phyloP scores from a whole-genome alignment of 345 rosid species.

The Clausena lansium region DNA sequence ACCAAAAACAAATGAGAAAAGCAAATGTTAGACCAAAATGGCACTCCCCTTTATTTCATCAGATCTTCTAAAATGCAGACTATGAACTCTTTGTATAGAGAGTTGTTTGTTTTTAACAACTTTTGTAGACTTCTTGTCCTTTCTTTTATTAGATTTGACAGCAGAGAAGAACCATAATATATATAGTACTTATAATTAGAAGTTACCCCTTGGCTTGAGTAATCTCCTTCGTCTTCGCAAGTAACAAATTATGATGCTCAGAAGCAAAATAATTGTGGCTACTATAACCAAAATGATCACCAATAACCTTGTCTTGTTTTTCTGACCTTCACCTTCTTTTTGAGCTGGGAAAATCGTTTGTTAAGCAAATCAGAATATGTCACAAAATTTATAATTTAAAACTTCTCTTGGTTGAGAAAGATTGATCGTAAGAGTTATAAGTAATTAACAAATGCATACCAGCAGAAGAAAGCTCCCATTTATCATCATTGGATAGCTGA shows the following conservation, averaged over 20 bases:
- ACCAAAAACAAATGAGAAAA: background rate
- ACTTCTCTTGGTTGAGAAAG: background rate
- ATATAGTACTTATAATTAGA: background rate
- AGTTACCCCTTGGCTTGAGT: background rate
- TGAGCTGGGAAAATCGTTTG: background rate
- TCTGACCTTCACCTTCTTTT: background rate
- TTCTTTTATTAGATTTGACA: too few relatives aligned
- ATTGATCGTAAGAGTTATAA: background rate
- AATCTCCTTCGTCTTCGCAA: background rate
- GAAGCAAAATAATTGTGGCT: background rate
- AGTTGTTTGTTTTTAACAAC: background rate
- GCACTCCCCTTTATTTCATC: background rate
- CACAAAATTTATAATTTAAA: background rate
- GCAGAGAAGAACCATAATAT: too few relatives aligned
- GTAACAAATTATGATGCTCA: background rate
- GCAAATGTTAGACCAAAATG: background rate
- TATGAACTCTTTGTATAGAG: background rate
- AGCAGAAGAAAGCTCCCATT: slow-evolving; percentile 12
- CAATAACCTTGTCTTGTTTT: background rate
- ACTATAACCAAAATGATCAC: background rate
- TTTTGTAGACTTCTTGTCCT: too few relatives aligned
- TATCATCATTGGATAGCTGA: slow-evolving; percentile 10
- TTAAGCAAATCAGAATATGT: background rate
- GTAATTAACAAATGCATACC: background rate
- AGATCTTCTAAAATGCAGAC: background rate